Evolutionary conservation across 768 basidiomycete species (phyloP).

Genomic region (Psilocybe sp.): DNA sequence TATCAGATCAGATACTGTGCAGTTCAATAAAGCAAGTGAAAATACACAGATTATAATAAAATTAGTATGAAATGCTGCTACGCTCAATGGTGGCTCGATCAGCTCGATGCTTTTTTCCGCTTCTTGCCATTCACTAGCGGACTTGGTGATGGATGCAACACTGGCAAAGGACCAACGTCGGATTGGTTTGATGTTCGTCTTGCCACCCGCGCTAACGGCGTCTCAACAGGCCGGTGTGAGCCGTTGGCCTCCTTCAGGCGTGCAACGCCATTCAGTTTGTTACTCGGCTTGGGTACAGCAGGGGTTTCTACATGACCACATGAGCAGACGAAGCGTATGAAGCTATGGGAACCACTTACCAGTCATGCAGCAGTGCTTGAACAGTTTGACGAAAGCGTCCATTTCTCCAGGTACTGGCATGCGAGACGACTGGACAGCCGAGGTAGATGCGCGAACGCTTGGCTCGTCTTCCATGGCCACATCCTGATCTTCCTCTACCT

Average conservation of each 20-base stretch:
- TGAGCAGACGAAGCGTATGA: background rate
- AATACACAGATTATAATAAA: background rate
- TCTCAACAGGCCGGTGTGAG: background rate
- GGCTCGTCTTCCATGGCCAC: constrained; percentile 42
- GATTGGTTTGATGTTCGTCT: constrained; percentile 3
- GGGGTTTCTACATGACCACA: constrained; percentile 6
- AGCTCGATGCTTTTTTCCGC: constrained; percentile 44
- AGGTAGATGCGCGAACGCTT: constrained; percentile 18
- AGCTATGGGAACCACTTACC: constrained; percentile 27
- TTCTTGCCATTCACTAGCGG: constrained; percentile 44
- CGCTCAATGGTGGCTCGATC: background rate
- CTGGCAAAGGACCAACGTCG: background rate
- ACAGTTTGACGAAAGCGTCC: constrained; percentile 56
- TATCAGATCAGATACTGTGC: no score
- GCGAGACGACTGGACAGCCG: constrained; percentile 19
- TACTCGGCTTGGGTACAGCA: constrained; percentile 12
- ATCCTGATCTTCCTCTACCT: constrained; percentile 30
- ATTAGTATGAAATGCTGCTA: background rate
- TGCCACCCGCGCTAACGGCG: constrained; percentile 1
- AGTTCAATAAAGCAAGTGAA: background rate
- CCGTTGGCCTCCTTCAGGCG: constrained; percentile 4
- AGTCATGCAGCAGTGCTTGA: constrained; percentile 45
- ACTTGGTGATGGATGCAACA: constrained; percentile 14
- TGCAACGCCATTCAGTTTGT: constrained; percentile 8
- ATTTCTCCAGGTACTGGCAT: constrained; percentile 56